Evolutionary conservation across 805 yeast species (phyloP), one percentile per base, ranked within the genome.

Genomic region (Wickerhamomyces bovis): DNA sequence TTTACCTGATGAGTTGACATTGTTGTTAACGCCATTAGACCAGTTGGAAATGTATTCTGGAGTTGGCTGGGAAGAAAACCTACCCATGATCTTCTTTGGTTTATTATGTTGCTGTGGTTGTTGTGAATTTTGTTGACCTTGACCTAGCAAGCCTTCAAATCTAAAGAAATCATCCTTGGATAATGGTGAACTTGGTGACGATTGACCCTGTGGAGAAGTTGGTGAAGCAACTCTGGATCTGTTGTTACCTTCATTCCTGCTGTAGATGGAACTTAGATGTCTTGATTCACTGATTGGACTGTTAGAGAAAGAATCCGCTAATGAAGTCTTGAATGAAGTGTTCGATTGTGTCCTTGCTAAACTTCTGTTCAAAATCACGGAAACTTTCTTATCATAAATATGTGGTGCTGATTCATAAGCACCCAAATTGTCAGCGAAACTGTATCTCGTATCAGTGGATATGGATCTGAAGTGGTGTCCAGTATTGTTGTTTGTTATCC

Each of bases 321-420:
- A 70, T 25, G 85, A 76, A 19, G 83, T 81, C 60, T 83, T 82
- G 71, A 88, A 88, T 3, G 95, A 85, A 1, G 87, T 74, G 43
- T 83, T 83, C 0, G 95, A 84, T 16, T 84, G 81, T 0, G 88
- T 79, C 47, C 89, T 68, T 2, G 88, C 87, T 59, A 85, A 69
- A 52, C 89, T 83, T 52, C 83, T 70, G 58, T 83, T 85, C 59
- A 85, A 69, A 42, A 85, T 83, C n/a, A 80, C 76, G 25, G 88
- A 80, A 2, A 85, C 94, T 61, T 84, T 85, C 62, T 82, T 83
- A 60, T 85, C 95, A 58, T 85, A 85, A 0, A 85, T 75, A 56
- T 81, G 85, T 0, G 94, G 90, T 1, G 83, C 89, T 2, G 85
- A 78, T 51, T 83, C 89, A 52, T 73, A 72, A n/a, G 80, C 78